A percentile compares a stretch with the other conserved stretches of the same genome.
Evolutionary conservation across 208 protist genomes (phyloP).

Genomic region (Tritrichomonas foetus): DNA sequence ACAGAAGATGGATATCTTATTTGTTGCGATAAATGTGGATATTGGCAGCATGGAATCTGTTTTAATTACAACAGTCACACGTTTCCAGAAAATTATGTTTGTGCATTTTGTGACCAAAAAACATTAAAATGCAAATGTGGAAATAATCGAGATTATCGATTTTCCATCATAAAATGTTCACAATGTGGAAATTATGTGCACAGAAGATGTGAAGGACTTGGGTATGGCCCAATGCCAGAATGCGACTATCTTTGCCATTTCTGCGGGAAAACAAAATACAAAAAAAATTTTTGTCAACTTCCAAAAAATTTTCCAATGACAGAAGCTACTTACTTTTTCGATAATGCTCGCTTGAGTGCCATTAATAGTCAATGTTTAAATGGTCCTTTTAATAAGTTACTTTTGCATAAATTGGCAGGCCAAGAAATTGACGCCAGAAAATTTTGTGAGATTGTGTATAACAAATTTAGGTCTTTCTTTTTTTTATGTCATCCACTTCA

Average conservation of each 20-base stretch:
- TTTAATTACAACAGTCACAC: neutral
- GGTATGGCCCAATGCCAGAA: neutral
- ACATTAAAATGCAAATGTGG: neutral
- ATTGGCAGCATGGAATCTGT: conserved; percentile 29
- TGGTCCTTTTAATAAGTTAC: neutral
- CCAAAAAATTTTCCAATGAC: neutral
- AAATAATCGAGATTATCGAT: conserved; percentile 21
- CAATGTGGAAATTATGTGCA: conserved; percentile 30
- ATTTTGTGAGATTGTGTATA: neutral
- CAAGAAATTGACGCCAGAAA: neutral
- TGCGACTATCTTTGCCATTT: neutral
- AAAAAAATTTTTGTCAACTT: neutral
- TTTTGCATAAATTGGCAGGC: neutral
- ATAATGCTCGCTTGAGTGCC: neutral
- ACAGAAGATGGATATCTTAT: neutral
- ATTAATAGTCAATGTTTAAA: neutral
- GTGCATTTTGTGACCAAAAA: neutral
- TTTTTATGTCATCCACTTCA: conserved; percentile 16
- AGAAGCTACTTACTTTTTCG: neutral
- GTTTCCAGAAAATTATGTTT: conserved; percentile 18
- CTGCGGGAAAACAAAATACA: conserved; percentile 4
- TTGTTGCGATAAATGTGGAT: conserved; percentile 40
- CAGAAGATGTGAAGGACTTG: neutral
- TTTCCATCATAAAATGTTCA: conserved; percentile 34
- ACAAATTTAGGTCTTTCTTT: conserved; percentile 4